A percentile compares a stretch with the other conserved stretches of the same genome.
Conservation (phyloP, 768 basidiomycete genomes). For the Psilocybe azurescens region DNA sequence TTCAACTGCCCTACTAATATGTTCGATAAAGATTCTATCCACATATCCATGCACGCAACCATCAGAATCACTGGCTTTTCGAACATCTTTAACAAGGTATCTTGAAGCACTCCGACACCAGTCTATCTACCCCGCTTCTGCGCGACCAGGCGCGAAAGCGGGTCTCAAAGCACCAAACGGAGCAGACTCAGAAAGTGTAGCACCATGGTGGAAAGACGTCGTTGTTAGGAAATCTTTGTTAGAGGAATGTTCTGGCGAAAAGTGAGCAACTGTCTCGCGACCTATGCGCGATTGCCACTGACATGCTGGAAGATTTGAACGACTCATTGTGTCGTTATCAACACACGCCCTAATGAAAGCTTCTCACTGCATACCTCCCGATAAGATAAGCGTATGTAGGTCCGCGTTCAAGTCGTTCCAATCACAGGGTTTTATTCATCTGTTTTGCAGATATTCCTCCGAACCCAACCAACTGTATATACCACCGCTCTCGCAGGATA, state of each 20-base stretch:
- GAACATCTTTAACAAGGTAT: slow-evolving; percentile 55
- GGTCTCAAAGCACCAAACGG: slow-evolving; percentile 18
- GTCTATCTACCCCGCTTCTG: slow-evolving; percentile 35
- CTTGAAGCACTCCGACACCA: slow-evolving; percentile 50
- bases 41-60: slow-evolving; percentile 59
- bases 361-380: slow-evolving; percentile 18
- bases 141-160: slow-evolving; percentile 21
- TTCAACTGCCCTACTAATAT: background rate
- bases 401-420: slow-evolving; percentile 2
- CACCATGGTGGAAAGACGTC: slow-evolving; percentile 64
- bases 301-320: slow-evolving; percentile 48
- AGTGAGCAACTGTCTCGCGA: slow-evolving; percentile 32
- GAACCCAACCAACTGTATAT: slow-evolving; percentile 40
- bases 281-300: background rate
- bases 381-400: slow-evolving; percentile 31
- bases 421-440: background rate
- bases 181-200: background rate
- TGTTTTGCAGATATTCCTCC: slow-evolving; percentile 30
- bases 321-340: slow-evolving; percentile 54
- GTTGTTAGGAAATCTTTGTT: slow-evolving; percentile 59
- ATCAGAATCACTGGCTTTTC: slow-evolving; percentile 56
- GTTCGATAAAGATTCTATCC: slow-evolving; percentile 43
- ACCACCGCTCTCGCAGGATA: slow-evolving; percentile 34
- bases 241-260: slow-evolving; percentile 58
- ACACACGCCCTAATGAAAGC: slow-evolving; percentile 51